Conservation (phyloP, 768 basidiomycete genomes). For the Pholiota microspora region DNA sequence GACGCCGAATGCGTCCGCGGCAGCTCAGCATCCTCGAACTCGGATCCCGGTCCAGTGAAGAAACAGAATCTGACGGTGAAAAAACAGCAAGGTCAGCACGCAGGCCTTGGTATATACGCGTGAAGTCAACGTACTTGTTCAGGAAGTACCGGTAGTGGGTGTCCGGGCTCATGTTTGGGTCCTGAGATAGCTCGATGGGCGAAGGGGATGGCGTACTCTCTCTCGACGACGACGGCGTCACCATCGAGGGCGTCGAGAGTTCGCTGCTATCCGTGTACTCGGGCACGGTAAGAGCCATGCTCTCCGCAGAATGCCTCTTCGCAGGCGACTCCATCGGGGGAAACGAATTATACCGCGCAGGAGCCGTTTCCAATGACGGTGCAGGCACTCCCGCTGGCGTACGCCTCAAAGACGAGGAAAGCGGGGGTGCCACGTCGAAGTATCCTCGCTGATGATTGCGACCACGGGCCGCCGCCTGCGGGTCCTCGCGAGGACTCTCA, state of each 20-base stretch:
- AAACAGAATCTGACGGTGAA: conserved; percentile 65
- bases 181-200: conserved; percentile 32
- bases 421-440: conserved; percentile 40
- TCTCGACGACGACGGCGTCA: conserved; percentile 39
- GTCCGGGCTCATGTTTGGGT: conserved; percentile 24
- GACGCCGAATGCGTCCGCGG: conserved; percentile 46
- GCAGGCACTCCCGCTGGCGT: conserved; percentile 54
- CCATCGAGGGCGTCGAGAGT: conserved; percentile 46
- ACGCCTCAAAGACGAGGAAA: conserved; percentile 29
- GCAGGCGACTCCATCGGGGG: conserved; percentile 20
- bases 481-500: conserved; percentile 7
- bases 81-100: conserved; percentile 11
- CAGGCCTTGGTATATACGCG: background rate
- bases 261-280: conserved; percentile 23
- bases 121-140: conserved; percentile 49
- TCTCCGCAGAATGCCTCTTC: conserved; percentile 3
- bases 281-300: background rate
- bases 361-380: too few species aligned
- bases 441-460: conserved; percentile 61
- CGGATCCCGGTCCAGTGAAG: conserved; percentile 59
- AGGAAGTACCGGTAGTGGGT: conserved; percentile 61
- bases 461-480: background rate
- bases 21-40: conserved; percentile 10
- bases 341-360: conserved; percentile 35
- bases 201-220: conserved; percentile 42